Percentiles rank a stretch among this genome's conserved stretches.
Evolutionary conservation across 331 rosid species (phyloP).

Genomic region (Rosa hybrid): DNA sequence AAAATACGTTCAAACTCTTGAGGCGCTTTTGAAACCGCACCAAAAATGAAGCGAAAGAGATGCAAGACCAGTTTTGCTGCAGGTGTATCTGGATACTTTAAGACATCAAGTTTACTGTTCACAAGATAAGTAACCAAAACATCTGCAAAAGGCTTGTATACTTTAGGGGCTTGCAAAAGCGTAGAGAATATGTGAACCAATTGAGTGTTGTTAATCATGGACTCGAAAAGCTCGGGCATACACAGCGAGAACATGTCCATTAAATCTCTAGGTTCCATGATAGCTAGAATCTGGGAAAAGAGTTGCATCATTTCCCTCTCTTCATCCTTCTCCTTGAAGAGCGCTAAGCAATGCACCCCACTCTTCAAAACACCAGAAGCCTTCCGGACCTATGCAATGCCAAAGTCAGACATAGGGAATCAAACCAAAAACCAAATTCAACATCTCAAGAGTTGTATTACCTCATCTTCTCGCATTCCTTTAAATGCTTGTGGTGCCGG

Average conservation of each 20-base stretch:
- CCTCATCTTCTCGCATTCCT: slow-evolving; percentile 99
- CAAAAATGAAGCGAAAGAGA: slow-evolving; percentile 86
- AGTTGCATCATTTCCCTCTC: slow-evolving; percentile 96
- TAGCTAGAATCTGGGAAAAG: slow-evolving; percentile 90
- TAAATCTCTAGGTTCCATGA: slow-evolving; percentile 98
- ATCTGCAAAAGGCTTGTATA: slow-evolving; percentile 87
- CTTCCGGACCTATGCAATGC: slow-evolving; percentile 72
- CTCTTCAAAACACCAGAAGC: slow-evolving; percentile 97
- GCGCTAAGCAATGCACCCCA: slow-evolving; percentile 97
- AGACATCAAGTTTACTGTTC: slow-evolving; percentile 74
- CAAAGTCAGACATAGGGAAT: slow-evolving; percentile 23
- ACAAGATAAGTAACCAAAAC: slow-evolving; percentile 93
- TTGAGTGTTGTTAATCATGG: slow-evolving; percentile 90
- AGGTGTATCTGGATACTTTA: slow-evolving; percentile 89
- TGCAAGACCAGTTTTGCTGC: slow-evolving; percentile 87
- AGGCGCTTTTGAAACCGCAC: slow-evolving; percentile 95
- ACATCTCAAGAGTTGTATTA: slow-evolving; percentile 30
- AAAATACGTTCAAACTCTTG: slow-evolving; percentile 94
- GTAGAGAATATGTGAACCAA: slow-evolving; percentile 94
- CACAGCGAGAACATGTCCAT: slow-evolving; percentile 99
- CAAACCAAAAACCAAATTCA: slow-evolving; percentile 19
- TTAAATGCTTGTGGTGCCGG: slow-evolving; percentile 73
- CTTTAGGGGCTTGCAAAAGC: slow-evolving; percentile 81
- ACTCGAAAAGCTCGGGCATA: slow-evolving; percentile 98
- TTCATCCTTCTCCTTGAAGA: slow-evolving; percentile 97